A percentile compares a stretch with the other conserved stretches of the same genome.
Evolutionary conservation across 345 rosid genomes (phyloP).

Genomic region (Camelina sativa): DNA sequence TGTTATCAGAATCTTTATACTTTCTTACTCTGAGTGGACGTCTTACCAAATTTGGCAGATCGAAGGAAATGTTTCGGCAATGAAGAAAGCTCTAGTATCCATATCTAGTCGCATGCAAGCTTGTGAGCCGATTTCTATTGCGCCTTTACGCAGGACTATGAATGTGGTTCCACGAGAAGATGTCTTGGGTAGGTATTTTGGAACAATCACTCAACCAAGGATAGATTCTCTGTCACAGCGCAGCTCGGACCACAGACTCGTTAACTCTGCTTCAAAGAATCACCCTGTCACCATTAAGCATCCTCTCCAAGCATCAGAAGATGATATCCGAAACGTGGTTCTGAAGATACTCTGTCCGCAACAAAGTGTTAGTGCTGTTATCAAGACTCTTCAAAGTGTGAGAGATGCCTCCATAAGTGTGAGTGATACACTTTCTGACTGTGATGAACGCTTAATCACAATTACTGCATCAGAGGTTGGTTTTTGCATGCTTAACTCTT

Average conservation of each 20-base stretch:
- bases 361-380: constrained; percentile 64
- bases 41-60: constrained; percentile 51
- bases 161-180: constrained; percentile 4
- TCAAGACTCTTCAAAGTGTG: constrained; percentile 60
- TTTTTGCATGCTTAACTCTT: constrained; percentile 17
- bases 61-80: constrained; percentile 64
- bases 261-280: constrained; percentile 31
- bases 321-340: constrained; percentile 44
- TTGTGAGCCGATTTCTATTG: constrained; percentile 38
- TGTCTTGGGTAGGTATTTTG: not conserved
- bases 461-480: constrained; percentile 64
- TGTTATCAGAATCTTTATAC: not conserved
- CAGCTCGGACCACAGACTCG: not conserved
- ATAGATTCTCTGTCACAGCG: not conserved
- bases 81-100: constrained; percentile 66
- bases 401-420: constrained; percentile 61
- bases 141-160: constrained; percentile 1
- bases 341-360: constrained; percentile 65
- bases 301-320: constrained; percentile 50
- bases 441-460: constrained; percentile 69
- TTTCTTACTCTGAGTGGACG: not conserved
- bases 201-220: not conserved
- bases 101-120: constrained; percentile 70
- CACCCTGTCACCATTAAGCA: constrained; percentile 48
- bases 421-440: constrained; percentile 55